Evolutionary conservation across 371 early-diverging fungal species (phyloP), one percentile per base, ranked within the genome.

Genomic region (Mortierella sp.): DNA sequence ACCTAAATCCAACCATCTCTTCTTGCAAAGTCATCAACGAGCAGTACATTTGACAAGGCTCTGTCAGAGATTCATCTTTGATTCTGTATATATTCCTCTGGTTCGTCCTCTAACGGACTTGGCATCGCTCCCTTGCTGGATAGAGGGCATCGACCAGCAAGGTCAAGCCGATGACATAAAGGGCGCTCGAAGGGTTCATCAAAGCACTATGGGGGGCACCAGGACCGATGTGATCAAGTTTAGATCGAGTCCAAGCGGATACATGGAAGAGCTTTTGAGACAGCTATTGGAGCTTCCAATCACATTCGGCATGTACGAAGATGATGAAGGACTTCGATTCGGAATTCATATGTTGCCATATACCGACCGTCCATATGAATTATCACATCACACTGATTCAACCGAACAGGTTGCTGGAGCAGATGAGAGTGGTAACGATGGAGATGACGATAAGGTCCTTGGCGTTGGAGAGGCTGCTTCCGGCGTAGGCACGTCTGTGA

Each of bases 221-320:
- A 53, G 83, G 13, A 76, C 76, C 15, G 67, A 76, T 28, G 77
- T 85, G 19, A 83, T 85, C 83, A 64, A 47, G 69, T 73, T 76
- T 67, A 67, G 69, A 62, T 79, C 74, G 32, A 69, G 63, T 15
- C 95, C 94, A 4, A 86, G 78, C 38, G 86, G 88, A 13, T 93
- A 92, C 70, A 91, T 93, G 45, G 91, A 92, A 7, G 86, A 88
- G 47, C 76, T 93, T 22, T 90, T 94, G n/a, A 92, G 92, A 67
- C 88, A 90, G 65, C 72, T 94, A 3, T 76, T 91, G 40, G 88
- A 88, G 63, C 76, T 94, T 13, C 94, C 94, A 8, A 91, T 91
- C 69, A 89, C 91, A 36, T 87, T 94, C 65, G 94, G 93, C 48
- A 85, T 89, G 28, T 93, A 92, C 73, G 84, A 87, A 19, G 86